phyloP scores from a whole-genome alignment of 2,329 filamentous ascomycete species.

The Trichoderma lentiforme region DNA sequence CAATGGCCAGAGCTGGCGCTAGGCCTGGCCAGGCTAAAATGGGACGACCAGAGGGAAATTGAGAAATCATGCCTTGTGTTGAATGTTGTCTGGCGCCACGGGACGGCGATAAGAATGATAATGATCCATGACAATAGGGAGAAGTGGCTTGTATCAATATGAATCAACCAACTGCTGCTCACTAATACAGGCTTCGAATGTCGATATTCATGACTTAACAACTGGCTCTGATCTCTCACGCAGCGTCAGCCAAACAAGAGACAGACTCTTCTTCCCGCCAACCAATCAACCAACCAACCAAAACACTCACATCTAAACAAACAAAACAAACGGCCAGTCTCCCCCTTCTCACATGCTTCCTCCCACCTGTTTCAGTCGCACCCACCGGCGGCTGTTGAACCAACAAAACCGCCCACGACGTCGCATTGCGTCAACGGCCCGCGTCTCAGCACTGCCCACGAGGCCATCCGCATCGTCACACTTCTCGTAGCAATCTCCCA shows the following conservation, averaged over 20 bases:
- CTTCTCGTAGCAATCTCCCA: background rate
- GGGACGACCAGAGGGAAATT: background rate
- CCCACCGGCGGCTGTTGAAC: constrained; percentile 9
- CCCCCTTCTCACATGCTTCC: constrained; percentile 5
- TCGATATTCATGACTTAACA: background rate
- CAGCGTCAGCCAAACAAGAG: background rate
- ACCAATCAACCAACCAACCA: background rate
- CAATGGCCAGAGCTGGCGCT: constrained; percentile 25
- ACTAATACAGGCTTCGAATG: background rate
- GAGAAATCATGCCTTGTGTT: background rate
- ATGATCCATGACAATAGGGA: background rate
- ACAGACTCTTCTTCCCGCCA: no score
- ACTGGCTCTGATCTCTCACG: background rate
- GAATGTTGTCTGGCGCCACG: background rate
- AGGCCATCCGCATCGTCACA: background rate
- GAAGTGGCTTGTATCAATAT: background rate
- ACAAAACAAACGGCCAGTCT: background rate
- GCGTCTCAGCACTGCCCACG: constrained; percentile 6
- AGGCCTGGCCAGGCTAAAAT: constrained; percentile 22
- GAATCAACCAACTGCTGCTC: background rate
- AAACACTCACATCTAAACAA: background rate
- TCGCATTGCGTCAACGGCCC: background rate
- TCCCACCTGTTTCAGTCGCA: constrained; percentile 10
- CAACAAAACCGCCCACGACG: background rate
- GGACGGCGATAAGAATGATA: background rate